phyloP scores from a whole-genome alignment of 2,329 filamentous ascomycete genomes.

The Amauroascus verrucosus region DNA sequence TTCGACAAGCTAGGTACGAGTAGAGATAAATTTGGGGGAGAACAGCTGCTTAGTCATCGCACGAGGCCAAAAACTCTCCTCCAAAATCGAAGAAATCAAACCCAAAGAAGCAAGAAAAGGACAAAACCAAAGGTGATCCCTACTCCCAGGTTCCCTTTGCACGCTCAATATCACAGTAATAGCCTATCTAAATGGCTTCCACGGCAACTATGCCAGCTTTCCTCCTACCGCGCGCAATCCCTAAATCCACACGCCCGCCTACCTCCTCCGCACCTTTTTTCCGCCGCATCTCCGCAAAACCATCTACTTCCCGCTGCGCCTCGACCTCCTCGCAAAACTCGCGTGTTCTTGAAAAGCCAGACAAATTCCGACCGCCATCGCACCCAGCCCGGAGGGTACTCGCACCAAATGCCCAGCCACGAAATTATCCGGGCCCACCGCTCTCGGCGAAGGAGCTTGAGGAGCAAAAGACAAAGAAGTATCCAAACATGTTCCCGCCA shows the following conservation, averaged over 20 bases:
- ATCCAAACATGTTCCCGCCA: constrained; percentile 82
- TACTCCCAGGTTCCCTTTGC: background rate
- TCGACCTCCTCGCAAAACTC: constrained; percentile 16
- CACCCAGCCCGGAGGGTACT: constrained; percentile 62
- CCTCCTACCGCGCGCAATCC: constrained; percentile 49
- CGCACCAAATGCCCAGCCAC: constrained; percentile 42
- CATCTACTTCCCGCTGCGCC: constrained; percentile 19
- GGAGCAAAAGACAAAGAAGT: constrained; percentile 59
- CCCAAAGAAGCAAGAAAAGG: background rate
- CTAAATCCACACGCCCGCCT: constrained; percentile 19
- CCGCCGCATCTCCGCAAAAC: constrained; percentile 7
- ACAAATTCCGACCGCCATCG: constrained; percentile 84
- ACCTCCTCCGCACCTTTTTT: background rate
- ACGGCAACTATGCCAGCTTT: constrained; percentile 49
- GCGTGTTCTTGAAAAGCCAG: constrained; percentile 69
- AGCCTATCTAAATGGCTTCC: constrained; percentile 15
- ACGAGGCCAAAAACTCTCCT: too few relatives aligned
- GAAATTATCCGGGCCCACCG: constrained; percentile 62
- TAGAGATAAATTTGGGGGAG: too few relatives aligned
- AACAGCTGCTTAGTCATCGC: too few relatives aligned
- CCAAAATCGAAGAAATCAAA: background rate
- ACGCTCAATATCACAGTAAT: background rate
- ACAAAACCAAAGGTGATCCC: background rate
- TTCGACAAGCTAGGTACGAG: too few relatives aligned
- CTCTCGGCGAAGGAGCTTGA: constrained; percentile 55